Conservation (phyloP, 1,284 basidiomycete genomes). For the Inonotus hispidus region DNA sequence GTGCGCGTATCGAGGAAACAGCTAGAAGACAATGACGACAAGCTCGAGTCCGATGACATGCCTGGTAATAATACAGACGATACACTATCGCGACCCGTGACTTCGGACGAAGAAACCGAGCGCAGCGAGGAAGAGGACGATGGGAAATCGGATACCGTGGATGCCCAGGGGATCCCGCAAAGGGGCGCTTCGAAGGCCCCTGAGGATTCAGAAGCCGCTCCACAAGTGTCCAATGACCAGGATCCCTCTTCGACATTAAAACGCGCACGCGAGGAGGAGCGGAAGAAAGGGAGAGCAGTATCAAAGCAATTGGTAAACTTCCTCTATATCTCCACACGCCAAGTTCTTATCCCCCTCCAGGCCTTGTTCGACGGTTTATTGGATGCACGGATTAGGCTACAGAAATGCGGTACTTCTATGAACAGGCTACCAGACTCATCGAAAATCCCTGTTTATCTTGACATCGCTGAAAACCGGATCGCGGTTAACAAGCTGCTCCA, state of each 20-base stretch:
- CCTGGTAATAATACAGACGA: background rate
- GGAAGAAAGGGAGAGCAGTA: slow-evolving; percentile 76
- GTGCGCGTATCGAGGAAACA: slow-evolving; percentile 56
- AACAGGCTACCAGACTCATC: slow-evolving; percentile 53
- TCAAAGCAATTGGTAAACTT: slow-evolving; percentile 70
- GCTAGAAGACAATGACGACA: slow-evolving; percentile 31
- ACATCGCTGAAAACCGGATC: slow-evolving; percentile 22
- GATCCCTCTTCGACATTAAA: slow-evolving; percentile 51
- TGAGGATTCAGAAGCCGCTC: background rate
- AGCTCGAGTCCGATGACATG: slow-evolving; percentile 8
- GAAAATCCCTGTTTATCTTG: slow-evolving; percentile 25
- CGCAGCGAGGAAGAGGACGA: slow-evolving; percentile 20
- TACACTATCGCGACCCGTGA: slow-evolving; percentile 5
- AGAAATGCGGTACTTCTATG: slow-evolving; percentile 67
- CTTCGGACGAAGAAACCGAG: slow-evolving; percentile 14
- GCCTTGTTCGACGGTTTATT: slow-evolving; percentile 79
- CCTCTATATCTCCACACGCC: background rate
- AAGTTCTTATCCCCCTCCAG: slow-evolving; percentile 34
- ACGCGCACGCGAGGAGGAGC: slow-evolving; percentile 58
- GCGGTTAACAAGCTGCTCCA: slow-evolving; percentile 44
- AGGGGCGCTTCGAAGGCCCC: background rate
- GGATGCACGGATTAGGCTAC: slow-evolving; percentile 83
- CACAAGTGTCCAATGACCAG: slow-evolving; percentile 26
- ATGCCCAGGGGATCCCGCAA: slow-evolving; percentile 10
- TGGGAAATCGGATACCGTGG: slow-evolving; percentile 23